Percentiles rank a stretch among this genome's conserved stretches.
phyloP scores from a whole-genome alignment of 805 yeast genomes.

The Candida odintsovae region DNA sequence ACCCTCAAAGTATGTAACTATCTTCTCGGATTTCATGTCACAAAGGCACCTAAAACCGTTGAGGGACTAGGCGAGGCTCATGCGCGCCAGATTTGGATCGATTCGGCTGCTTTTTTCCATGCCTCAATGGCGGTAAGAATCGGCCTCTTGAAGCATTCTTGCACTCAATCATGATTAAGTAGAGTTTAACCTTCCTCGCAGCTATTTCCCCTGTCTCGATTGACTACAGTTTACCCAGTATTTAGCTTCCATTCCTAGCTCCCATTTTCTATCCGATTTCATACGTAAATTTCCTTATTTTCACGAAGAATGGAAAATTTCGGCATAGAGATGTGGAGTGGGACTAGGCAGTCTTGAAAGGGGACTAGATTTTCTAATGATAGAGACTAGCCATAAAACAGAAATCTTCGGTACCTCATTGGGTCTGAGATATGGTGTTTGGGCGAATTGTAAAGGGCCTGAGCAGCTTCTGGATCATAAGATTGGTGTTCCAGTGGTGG shows the following conservation, averaged over 20 bases:
- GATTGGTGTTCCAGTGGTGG: background rate
- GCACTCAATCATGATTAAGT: background rate
- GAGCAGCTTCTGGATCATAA: background rate
- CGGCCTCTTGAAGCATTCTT: background rate
- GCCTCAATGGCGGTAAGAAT: background rate
- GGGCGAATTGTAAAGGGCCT: background rate
- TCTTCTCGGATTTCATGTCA: background rate
- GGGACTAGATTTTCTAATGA: background rate
- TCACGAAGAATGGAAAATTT: background rate
- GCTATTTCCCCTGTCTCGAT: background rate
- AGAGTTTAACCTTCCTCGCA: background rate
- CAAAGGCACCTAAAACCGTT: background rate
- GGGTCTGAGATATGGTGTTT: background rate
- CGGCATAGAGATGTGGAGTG: background rate
- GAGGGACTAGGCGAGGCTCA: background rate
- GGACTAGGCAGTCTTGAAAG: background rate
- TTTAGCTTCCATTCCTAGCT: background rate
- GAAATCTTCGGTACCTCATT: background rate
- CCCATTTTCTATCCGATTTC: background rate
- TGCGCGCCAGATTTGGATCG: background rate
- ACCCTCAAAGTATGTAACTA: background rate
- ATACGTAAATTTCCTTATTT: background rate
- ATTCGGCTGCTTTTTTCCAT: background rate
- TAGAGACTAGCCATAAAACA: background rate
- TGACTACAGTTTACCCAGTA: background rate